Evolutionary conservation across 2,329 filamentous ascomycete genomes (phyloP).

Genomic region (Torrubiellomyces zombiae): DNA sequence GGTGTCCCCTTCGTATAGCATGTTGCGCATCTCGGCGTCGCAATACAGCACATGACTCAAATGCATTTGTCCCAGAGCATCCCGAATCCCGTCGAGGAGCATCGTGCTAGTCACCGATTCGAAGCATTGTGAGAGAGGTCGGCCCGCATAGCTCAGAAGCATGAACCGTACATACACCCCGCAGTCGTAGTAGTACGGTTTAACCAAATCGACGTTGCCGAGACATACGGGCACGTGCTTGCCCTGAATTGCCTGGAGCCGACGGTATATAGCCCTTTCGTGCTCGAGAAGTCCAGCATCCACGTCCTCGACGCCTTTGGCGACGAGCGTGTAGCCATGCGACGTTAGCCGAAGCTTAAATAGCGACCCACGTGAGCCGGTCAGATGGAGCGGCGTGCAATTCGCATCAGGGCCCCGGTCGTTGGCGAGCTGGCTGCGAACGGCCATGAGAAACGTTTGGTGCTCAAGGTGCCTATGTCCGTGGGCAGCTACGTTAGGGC

Average conservation of each 20-base stretch:
- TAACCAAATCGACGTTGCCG: slow-evolving; percentile 11
- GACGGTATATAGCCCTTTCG: slow-evolving; percentile 15
- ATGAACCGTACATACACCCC: slow-evolving; percentile 14
- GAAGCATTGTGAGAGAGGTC: slow-evolving; percentile 1
- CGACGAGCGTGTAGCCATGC: slow-evolving; percentile 19
- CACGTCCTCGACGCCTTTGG: slow-evolving; percentile 17
- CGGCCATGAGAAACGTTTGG: slow-evolving; percentile 1
- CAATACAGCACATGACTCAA: slow-evolving; percentile 9
- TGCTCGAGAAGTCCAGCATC: slow-evolving; percentile 9
- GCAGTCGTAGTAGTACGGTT: slow-evolving; percentile 15
- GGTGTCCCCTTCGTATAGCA: slow-evolving; percentile 12
- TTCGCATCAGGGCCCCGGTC: slow-evolving; percentile 1
- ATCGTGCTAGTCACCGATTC: not conserved
- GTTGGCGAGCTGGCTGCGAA: not conserved
- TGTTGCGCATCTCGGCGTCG: slow-evolving; percentile 15
- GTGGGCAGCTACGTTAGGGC: too few species aligned
- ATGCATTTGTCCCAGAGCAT: slow-evolving; percentile 5
- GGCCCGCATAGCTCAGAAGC: slow-evolving; percentile 14
- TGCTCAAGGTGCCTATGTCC: too few species aligned
- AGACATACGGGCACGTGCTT: slow-evolving; percentile 17
- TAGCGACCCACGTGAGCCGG: slow-evolving; percentile 13
- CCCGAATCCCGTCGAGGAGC: slow-evolving; percentile 2
- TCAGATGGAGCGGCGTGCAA: slow-evolving; percentile 11
- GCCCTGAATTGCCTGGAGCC: slow-evolving; percentile 14
- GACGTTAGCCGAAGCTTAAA: slow-evolving; percentile 19